Evolutionary conservation across 495 filamentous ascomycete genomes (phyloP), one percentile per base, ranked within the genome.

Genomic region (Penicillium angulare): DNA sequence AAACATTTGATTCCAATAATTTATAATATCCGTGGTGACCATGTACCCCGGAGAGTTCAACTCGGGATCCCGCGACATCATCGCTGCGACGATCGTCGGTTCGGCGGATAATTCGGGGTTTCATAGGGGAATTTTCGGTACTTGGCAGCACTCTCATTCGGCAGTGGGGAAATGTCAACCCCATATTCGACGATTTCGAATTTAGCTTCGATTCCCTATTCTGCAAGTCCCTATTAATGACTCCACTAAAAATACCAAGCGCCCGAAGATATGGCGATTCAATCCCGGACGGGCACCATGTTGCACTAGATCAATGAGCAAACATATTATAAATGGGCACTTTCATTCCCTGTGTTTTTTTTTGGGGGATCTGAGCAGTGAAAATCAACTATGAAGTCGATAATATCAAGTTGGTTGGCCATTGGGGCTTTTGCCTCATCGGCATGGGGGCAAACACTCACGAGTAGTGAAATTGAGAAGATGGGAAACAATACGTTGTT

Each of bases 221-320:
- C 26, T 31, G 23, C n/a, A 18, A 32, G 6, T 18, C n/a, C 18
- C 31, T 31, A 21, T 23, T 22, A 42, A 27, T 7, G 32, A 43
- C 34, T 43, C 39, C n/a, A 35, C 45, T 15, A 6, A 18, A 15
- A 18, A 20, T 21, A 7, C 16, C 18, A 38, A 45, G 5, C 13
- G 24, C n/a, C 55, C 55, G 55, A 57, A 16, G 46, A 52, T 57
- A 43, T 47, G 38, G 55, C 55, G 55, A 57, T 32, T 23, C 52
- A 50, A 35, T 27, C 15, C 55, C 55, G 55, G 20, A 23, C 33
- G n/a, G 6, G 52, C 2, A 15, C 9, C 21, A 32, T 18, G 5
- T 33, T 1, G 3, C 3, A 22, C 38, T 29, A 36, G 33, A n/a
- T n/a, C n/a, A n/a, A n/a, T n/a, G n/a, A n/a, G n/a, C n/a, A n/a